Conservation (phyloP, 1,284 basidiomycete genomes). For the Malassezia equina region DNA sequence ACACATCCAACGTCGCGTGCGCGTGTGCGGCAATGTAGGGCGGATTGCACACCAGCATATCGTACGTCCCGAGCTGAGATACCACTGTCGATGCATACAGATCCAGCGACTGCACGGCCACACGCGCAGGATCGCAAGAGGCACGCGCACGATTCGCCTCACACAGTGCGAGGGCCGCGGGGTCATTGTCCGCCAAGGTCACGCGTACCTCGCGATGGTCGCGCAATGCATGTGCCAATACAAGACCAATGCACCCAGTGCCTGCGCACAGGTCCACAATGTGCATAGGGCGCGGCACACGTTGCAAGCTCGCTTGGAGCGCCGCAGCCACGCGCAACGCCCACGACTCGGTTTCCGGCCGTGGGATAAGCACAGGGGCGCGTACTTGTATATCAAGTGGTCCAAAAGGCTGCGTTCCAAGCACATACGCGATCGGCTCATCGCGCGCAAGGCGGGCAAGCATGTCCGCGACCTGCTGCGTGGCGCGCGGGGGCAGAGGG, state of each 20-base stretch:
- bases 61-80: constrained; percentile 49
- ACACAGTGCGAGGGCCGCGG: background rate
- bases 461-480: background rate
- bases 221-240: constrained; percentile 2
- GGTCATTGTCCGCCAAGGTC: constrained; percentile 8
- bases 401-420: constrained; percentile 18
- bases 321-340: background rate
- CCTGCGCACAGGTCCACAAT: constrained; percentile 17
- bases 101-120: background rate
- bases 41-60: constrained; percentile 81
- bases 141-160: background rate
- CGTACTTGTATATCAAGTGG: constrained; percentile 2
- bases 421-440: constrained; percentile 17
- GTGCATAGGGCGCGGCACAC: background rate
- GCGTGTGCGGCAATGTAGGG: constrained; percentile 70
- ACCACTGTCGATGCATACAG: background rate
- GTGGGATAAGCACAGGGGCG: constrained; percentile 14
- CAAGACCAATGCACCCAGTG: constrained; percentile 12
- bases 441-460: constrained; percentile 3
- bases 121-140: background rate
- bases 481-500: background rate
- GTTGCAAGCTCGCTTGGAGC: background rate
- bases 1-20: constrained; percentile 50
- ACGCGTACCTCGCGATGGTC: background rate
- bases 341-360: constrained; percentile 17